phyloP scores from a whole-genome alignment of 495 filamentous ascomycete species.

The Podospora pseudopauciseta region DNA sequence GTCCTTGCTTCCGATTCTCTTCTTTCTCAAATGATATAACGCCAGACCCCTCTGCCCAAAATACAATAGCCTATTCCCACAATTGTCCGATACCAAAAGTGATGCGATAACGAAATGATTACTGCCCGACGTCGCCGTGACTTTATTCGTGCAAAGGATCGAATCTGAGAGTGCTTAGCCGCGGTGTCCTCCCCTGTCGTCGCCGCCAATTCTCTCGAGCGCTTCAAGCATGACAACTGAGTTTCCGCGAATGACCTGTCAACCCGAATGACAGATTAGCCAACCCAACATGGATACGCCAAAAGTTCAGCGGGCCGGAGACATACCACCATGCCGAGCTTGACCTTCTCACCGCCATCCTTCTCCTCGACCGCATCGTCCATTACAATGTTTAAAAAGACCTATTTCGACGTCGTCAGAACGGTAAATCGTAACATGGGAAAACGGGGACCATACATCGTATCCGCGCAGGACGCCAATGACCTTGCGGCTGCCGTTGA shows the following conservation, averaged over 20 bases:
- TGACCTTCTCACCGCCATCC: constrained; percentile 82
- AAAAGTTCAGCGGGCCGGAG: constrained; percentile 25
- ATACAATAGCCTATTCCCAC: constrained; percentile 9
- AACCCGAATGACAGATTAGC: constrained; percentile 4
- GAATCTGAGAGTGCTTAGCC: not conserved
- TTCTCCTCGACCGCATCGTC: constrained; percentile 98
- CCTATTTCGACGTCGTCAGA: constrained; percentile 48
- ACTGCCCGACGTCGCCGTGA: not conserved
- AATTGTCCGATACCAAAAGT: constrained; percentile 6
- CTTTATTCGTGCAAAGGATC: not conserved
- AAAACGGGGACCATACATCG: constrained; percentile 60
- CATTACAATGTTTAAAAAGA: constrained; percentile 96
- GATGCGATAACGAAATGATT: constrained; percentile 1
- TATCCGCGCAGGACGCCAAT: constrained; percentile 92
- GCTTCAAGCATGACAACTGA: constrained; percentile 96
- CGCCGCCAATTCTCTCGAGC: constrained; percentile 54
- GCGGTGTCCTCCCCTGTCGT: constrained; percentile 33
- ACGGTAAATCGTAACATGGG: not conserved
- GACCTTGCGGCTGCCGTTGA: constrained; percentile 97
- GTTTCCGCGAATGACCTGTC: constrained; percentile 78
- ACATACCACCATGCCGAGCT: constrained; percentile 89
- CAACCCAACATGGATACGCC: not conserved
- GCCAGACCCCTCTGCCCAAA: constrained; percentile 14
- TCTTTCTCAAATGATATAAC: constrained; percentile 12
- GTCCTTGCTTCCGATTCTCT: constrained; percentile 1